Conservation (phyloP, 1,284 basidiomycete species). For the Trichosporon sp. region DNA sequence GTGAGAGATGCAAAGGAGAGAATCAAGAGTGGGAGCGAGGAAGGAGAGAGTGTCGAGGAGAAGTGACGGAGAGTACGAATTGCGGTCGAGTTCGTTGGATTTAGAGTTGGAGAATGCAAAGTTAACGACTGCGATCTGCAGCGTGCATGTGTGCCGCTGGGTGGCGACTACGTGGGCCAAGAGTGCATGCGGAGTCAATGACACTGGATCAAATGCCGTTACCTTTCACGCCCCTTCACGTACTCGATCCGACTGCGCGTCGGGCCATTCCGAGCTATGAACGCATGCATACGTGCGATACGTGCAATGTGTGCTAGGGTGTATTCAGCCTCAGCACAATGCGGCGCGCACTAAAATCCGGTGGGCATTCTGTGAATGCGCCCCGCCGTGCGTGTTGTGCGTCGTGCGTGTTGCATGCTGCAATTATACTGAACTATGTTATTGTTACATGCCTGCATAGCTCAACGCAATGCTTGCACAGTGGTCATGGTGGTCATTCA, state of each 20-base stretch:
- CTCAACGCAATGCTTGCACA: constrained; percentile 6
- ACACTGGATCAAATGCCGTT: constrained; percentile 3
- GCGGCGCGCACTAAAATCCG: background rate
- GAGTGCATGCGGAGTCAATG: constrained; percentile 16
- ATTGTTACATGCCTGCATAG: constrained; percentile 3
- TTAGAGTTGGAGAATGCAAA: constrained; percentile 11
- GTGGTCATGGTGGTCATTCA: background rate
- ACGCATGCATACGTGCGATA: background rate
- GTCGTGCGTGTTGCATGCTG: constrained; percentile 2
- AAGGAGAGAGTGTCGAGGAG: background rate
- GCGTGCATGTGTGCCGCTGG: background rate
- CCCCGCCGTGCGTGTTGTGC: too few species aligned
- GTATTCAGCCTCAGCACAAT: background rate
- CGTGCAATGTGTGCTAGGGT: background rate
- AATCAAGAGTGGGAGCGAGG: background rate
- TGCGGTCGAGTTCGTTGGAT: background rate
- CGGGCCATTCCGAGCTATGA: background rate
- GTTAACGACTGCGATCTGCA: background rate
- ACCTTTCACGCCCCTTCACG: background rate
- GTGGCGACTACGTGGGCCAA: constrained; percentile 16
- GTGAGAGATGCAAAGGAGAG: background rate
- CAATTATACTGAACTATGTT: background rate
- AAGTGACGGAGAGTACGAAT: constrained; percentile 15
- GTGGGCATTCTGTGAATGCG: background rate
- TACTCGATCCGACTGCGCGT: constrained; percentile 5